Evolutionary conservation across 208 protist genomes (phyloP), one percentile per base, ranked within the genome.

Genomic region (Trypanosoma scelopori): DNA sequence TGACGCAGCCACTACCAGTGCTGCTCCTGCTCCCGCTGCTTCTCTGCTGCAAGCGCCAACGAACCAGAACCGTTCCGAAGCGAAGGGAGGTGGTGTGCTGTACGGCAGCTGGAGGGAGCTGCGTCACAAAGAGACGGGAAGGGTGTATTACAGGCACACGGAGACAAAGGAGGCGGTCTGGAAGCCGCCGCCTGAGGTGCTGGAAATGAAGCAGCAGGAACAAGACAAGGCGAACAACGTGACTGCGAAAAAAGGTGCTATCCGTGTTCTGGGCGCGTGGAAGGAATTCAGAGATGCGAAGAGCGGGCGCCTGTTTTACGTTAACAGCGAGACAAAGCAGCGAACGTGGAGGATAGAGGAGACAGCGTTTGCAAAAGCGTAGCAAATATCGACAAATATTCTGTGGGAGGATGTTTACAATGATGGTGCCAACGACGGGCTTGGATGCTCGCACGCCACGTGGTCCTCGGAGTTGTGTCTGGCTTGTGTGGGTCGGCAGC

Each of bases 81-180:
- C 22, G 20, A 32, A 57, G 27, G 41, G 32, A 13, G 18, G 39
- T 32, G 42, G 15, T 13, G 52, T 60, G 9, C 22, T 71, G 27
- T 61, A 71, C 32, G 65, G 65, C 47, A 41, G 64, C 20, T 71
- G 65, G 65, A 71, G 53, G 18, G 65, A 71, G 28, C 35, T 71
- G 4, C 37, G 41, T 7, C 50, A 71, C 1, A 55, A 53, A 32
- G 58, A 71, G 11, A 71, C 45, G 13, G 58, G 58, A 46, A 49
- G 52, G 55, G 4, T 62, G n/a, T 62, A 70, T 23, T 60, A 70
- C 27, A 62, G 65, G 20, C 4, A 70, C 46, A 47, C 57, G 39
- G 23, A 47, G 43, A 62, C 65, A 42, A 56, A 70, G 18, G 65
- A 62, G 28, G 55, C 65, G 11, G 18, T 45, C 0, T 69, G 64